Evolutionary conservation across 495 filamentous ascomycete genomes (phyloP).

Genomic region (Neurospora hispaniola): DNA sequence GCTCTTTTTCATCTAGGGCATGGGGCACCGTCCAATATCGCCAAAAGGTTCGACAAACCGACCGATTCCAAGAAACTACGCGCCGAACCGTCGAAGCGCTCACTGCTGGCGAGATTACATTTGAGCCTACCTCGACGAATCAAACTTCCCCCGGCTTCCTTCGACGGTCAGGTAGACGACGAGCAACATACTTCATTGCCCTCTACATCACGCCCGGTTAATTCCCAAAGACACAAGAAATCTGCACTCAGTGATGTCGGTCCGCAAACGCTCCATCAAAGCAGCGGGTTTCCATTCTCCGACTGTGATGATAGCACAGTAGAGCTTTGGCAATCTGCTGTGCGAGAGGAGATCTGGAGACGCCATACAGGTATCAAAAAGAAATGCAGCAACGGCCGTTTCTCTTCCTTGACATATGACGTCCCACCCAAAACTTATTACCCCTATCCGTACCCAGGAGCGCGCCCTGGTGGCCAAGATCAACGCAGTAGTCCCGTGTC

Average conservation of each 20-base stretch:
- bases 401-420: neutral
- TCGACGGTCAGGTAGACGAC: conserved; percentile 7
- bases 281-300: neutral
- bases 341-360: conserved; percentile 18
- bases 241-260: neutral
- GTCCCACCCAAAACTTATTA: neutral
- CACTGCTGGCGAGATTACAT: conserved; percentile 26
- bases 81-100: conserved; percentile 10
- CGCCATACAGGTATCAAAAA: conserved; percentile 4
- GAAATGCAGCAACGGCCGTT: conserved; percentile 2
- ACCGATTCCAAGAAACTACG: conserved; percentile 7
- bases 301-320: conserved; percentile 10
- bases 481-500: neutral
- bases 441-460: neutral
- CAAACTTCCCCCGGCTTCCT: conserved; percentile 14
- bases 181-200: neutral
- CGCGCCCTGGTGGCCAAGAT: neutral
- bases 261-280: neutral
- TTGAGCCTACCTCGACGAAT: conserved; percentile 19
- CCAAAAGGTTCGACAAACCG: conserved; percentile 24
- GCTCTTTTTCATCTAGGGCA: conserved; percentile 18
- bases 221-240: neutral
- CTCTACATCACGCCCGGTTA: neutral
- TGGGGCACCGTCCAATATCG: conserved; percentile 15
- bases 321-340: conserved; percentile 12